These are phyloP conservation scores for Mucuna pruriens DNA, from an alignment of 306 rosid genomes.

Conservation along the genomic window DNA sequence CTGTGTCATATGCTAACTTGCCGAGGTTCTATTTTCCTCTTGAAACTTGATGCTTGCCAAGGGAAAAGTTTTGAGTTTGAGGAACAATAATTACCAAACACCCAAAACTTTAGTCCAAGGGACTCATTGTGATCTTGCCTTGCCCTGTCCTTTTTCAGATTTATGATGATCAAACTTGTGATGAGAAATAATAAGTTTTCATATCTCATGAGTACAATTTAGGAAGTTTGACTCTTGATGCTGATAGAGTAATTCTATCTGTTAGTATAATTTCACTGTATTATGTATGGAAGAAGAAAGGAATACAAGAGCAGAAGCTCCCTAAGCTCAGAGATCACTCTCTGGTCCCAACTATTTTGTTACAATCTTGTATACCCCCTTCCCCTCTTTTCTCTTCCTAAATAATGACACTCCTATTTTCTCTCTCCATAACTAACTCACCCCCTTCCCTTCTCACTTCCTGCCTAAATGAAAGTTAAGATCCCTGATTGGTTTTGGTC, in stretches of 20 bases:
- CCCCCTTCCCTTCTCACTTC: not conserved
- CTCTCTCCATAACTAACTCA: not conserved
- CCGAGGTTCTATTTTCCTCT: too few relatives aligned
- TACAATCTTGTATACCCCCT: not conserved
- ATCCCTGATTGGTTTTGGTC: not conserved
- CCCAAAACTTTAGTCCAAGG: too few relatives aligned
- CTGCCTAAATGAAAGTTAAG: not conserved
- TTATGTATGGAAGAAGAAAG: not conserved
- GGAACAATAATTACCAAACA: too few relatives aligned
- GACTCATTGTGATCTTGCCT: too few relatives aligned
- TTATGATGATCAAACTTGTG: too few relatives aligned
- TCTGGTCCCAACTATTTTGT: not conserved
- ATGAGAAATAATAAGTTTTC: too few relatives aligned
- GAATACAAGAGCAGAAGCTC: not conserved
- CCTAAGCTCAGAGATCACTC: not conserved
- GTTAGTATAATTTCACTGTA: not conserved
- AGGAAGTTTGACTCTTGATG: not conserved
- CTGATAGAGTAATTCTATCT: not conserved
- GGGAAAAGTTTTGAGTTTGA: too few relatives aligned
- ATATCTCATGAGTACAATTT: slow-evolving; percentile 21
- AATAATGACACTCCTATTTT: not conserved
- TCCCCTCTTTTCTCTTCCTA: not conserved
- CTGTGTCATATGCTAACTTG: too few relatives aligned
- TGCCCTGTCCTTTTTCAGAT: too few relatives aligned
- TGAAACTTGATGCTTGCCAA: too few relatives aligned